Evolutionary conservation across 1,139 yeast genomes (phyloP), one percentile per base, ranked within the genome.

Genomic region (Diutina catenulata): DNA sequence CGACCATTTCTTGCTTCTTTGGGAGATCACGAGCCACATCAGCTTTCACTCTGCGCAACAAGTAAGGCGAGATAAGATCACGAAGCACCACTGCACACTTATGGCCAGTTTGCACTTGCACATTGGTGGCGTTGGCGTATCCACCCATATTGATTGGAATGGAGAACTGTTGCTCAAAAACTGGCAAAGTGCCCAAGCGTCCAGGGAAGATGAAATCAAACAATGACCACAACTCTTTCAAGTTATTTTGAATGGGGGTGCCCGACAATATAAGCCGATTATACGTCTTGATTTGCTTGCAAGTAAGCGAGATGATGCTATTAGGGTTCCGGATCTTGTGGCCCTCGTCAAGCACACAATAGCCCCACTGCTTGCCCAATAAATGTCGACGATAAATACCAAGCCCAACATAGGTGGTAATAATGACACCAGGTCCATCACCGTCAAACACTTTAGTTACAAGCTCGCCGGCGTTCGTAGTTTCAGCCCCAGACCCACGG

Each of bases 21-120:
- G 99, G 99, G 39, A 91, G 59, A 53, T 93, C 99, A 40, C 84
- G 80, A 0, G 99, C 99, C n/a, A 91, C 98, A 52, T 93, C 98
- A 13, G 79, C 76, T 55, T 91, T 91, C 55, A 93, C 76, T 38
- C 99, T 63, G 44, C 99, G 64, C 37, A 91, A 59, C 42, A 91
- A 60, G 54, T 88, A 91, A 0, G 98, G 98, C 2, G 95, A 76
- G 7, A 91, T 86, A 47, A 91, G 59, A 49, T 91, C 95, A 40
- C 95, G 67, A 38, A 91, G 59, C 2, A 91, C 80, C 7, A 88
- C 94, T 0, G 98, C 98, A 63, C 97, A 91, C 54, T 87, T 87
- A 53, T 83, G 88, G 1, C 97, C 96, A 0, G 97, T 80, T 53
- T 91, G 97, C 0, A 93, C 97, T 52, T 93, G 97, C 4, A 91